Base-by-base conservation (phyloP, 805 yeast species). In the Yamadazyma sp. region DNA sequence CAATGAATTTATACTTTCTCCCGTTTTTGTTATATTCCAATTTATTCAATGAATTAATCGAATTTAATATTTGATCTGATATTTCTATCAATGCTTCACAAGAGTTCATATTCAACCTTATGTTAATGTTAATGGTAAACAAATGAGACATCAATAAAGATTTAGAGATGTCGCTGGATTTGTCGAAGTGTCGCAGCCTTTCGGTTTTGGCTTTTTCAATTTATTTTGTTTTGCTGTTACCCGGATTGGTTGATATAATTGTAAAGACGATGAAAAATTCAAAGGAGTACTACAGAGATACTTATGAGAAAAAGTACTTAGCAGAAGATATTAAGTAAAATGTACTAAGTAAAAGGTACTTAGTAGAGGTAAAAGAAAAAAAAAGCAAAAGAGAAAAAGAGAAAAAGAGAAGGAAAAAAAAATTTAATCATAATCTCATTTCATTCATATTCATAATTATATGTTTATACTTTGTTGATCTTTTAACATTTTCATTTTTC, bases 401-500 rank as follows among this genome's bases (percentile, higher is more conserved):
- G n/a, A n/a, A n/a, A n/a, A n/a, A n/a, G n/a, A n/a, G n/a, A n/a
- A n/a, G n/a, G n/a, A n/a, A n/a, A n/a, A n/a, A n/a, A n/a, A n/a
- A n/a, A n/a, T n/a, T n/a, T n/a, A n/a, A n/a, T n/a, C n/a, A n/a
- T n/a, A n/a, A n/a, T n/a, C n/a, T n/a, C n/a, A n/a, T n/a, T n/a
- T n/a, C n/a, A n/a, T n/a, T n/a, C n/a, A n/a, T n/a, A n/a, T n/a
- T n/a, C 23, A 9, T 11, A 11, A 23, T 21, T 24, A 43, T 16
- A 35, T 29, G 31, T 35, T 43, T 18, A 48, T 33, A 12, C 47
- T 28, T 27, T 50, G 49, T 37, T 59, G 62, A 42, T 73, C 73
- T 47, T 73, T 68, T 42, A 76, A 58, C 28, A 56, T 49, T 52
- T 71, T 75, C 33, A 86, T 73, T 52, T 83, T 78, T 47, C 95